These are phyloP conservation scores for Cryphonectria japonica DNA, from an alignment of 2,329 filamentous ascomycete genomes.

Conservation along the genomic window DNA sequence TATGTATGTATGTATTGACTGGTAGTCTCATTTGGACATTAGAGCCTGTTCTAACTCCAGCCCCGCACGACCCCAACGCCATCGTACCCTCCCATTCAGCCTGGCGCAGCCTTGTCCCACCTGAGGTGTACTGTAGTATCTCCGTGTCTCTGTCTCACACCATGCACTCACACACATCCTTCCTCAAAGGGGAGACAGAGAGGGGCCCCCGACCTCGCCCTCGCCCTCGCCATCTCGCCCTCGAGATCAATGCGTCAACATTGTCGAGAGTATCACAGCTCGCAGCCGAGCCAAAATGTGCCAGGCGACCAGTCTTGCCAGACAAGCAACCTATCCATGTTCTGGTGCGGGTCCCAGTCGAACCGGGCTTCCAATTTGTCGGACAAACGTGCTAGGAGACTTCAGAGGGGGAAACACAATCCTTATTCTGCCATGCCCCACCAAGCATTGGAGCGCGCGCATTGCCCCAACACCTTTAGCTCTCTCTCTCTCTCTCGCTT, in stretches of 20 bases:
- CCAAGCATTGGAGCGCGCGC: background rate
- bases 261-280: background rate
- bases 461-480: conserved; percentile 3
- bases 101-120: background rate
- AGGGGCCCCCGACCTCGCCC: conserved; percentile 1
- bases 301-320: background rate
- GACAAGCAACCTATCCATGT: background rate
- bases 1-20: background rate
- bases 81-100: conserved; percentile 1
- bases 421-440: background rate
- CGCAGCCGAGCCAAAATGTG: background rate
- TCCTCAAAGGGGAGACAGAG: background rate
- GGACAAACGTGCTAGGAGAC: background rate
- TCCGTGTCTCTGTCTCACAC: background rate
- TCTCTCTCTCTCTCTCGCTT: conserved; percentile 14
- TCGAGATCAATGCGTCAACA: background rate
- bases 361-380: background rate
- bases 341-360: background rate
- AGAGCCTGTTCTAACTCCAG: background rate
- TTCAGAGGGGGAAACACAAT: background rate
- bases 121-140: too few relatives aligned
- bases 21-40: background rate
- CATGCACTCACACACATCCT: background rate
- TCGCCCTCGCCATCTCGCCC: background rate
- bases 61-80: background rate